phyloP scores from a whole-genome alignment of 306 rosid genomes.

The Adenanthera pavonina region DNA sequence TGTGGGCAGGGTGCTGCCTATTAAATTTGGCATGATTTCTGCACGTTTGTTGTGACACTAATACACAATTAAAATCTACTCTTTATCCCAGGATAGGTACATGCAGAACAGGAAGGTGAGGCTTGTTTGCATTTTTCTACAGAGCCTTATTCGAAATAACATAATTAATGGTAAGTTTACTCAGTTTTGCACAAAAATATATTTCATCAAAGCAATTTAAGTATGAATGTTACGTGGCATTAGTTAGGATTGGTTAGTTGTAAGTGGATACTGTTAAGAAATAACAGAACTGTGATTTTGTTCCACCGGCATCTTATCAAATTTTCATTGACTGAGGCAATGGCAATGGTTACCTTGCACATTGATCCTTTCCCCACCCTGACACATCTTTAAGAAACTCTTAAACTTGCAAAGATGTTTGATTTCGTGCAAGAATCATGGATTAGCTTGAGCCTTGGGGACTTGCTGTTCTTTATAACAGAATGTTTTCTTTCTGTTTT shows the following conservation, averaged over 20 bases:
- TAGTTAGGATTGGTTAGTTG: background rate
- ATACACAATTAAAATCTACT: conserved; percentile 21
- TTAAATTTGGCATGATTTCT: conserved; percentile 12
- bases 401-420: background rate
- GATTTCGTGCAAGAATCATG: background rate
- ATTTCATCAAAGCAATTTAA: conserved; percentile 9
- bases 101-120: conserved; percentile 99
- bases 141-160: conserved; percentile 94
- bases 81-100: conserved; percentile 83
- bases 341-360: conserved; percentile 5
- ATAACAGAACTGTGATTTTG: background rate
- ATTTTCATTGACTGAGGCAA: background rate
- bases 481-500: too few relatives aligned
- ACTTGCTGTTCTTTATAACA: background rate
- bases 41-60: background rate
- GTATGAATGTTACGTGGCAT: background rate
- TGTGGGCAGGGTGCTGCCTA: background rate
- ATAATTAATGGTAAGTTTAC: conserved; percentile 85
- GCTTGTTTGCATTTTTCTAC: conserved; percentile 94
- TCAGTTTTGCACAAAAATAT: conserved; percentile 22
- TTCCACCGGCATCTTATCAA: background rate
- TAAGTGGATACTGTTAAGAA: background rate
- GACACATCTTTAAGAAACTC: background rate
- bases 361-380: background rate
- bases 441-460: background rate